Base-by-base conservation (phyloP, 306 rosid species). In the Prunus davidiana region DNA sequence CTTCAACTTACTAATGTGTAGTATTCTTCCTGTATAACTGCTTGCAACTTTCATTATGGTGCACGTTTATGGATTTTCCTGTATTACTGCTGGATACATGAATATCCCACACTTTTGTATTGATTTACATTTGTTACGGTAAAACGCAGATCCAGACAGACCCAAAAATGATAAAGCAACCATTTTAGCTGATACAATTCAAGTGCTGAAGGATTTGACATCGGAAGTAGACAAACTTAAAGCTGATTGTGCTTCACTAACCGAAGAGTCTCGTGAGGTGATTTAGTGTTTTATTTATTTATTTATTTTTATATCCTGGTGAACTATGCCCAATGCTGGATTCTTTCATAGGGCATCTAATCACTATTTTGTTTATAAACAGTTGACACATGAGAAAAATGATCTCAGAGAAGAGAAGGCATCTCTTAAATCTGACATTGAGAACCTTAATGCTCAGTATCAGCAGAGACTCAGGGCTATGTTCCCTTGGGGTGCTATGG, bases 101-200 rank as follows among this genome's bases (percentile, higher is more conserved):
- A 69, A 55, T 75, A 27, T 11, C 51, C 1, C 22, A 38, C 12
- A 54, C 56, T 32, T 69, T 32, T 47, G 22, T 6, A 69, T 69
- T 30, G 24, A 45, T 74, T 70, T 61, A 12, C 50, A 41, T 25
- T 32, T 63, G 55, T 76, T 78, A 69, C 63, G 63, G 68, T 85
- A 52, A 82, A 73, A 69, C 85, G 84, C 93, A 93, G 98, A 93
- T 77, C 96, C 98, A 49, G 96, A 86, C 64, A 87, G 98, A 80
- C 98, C 98, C 47, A 93, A 88, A 79, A 93, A 91, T 81, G 97
- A 93, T 83, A 93, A 91, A 81, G 91, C 93, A 84, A 88, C 97
- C 83, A 86, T 93, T 86, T 67, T 91, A 58, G 79, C 81, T 3
- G 98, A 93, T 74, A 85, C 98, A 49, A 75, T 91, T 82, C 98